Conservation (phyloP, 139 green algal species). For the Helicosporidium sp. region DNA sequence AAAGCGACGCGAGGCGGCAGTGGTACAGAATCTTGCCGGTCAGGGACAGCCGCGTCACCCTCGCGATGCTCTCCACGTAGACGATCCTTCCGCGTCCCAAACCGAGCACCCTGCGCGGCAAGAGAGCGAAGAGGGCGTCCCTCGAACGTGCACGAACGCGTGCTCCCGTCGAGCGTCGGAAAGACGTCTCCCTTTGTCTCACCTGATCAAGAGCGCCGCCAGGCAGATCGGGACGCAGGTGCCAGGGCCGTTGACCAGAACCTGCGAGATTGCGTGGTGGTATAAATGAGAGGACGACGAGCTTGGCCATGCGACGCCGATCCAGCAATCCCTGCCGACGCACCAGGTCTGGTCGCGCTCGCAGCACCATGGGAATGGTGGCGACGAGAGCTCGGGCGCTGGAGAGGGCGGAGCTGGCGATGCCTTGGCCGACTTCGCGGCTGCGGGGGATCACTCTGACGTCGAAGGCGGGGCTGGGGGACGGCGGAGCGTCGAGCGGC, state of each 20-base stretch:
- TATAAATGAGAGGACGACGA: neutral
- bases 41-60: conserved; percentile 48
- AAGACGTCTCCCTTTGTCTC: neutral
- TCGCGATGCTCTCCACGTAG: conserved; percentile 75
- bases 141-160: too few species aligned
- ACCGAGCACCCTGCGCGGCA: conserved; percentile 20
- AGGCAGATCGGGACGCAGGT: conserved; percentile 67
- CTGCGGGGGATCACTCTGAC: conserved; percentile 44
- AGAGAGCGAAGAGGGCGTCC: neutral
- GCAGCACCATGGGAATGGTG: conserved; percentile 19
- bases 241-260: conserved; percentile 69
- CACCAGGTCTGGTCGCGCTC: conserved; percentile 30
- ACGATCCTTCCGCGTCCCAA: conserved; percentile 28
- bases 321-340: neutral
- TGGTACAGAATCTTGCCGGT: conserved; percentile 67
- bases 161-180: too few species aligned
- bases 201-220: conserved; percentile 29
- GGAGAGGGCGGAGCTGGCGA: conserved; percentile 40
- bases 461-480: conserved; percentile 1
- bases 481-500: too few species aligned
- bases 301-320: neutral
- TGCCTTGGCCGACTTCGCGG: conserved; percentile 67
- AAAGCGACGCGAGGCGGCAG: conserved; percentile 32
- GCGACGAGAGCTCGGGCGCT: conserved; percentile 33
- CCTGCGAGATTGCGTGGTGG: conserved; percentile 7